A percentile compares a stretch with the other conserved stretches of the same genome.
These are phyloP conservation scores for Allomyces arbusculus DNA, from an alignment of 192 early-diverging fungal genomes.

Conservation along the genomic window DNA sequence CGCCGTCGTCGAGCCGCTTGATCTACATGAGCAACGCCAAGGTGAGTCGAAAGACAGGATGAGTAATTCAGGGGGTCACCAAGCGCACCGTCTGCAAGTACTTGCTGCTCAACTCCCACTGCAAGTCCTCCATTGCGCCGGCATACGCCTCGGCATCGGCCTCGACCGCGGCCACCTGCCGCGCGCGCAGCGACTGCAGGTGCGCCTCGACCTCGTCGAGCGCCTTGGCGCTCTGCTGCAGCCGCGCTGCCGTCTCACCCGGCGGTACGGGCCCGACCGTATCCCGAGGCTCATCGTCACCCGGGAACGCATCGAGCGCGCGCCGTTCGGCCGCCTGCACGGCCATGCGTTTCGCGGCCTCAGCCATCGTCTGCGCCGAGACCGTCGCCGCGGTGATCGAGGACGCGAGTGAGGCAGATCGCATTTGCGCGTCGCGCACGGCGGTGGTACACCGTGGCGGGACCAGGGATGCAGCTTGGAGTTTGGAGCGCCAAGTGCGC, in stretches of 20 bases:
- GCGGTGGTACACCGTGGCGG: no score
- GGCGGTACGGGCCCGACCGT: not conserved
- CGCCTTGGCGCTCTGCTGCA: not conserved
- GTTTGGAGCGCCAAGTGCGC: no score
- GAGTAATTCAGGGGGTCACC: no score
- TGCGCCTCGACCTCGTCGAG: not conserved
- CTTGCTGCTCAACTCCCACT: not conserved
- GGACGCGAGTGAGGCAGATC: no score
- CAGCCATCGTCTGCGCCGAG: no score
- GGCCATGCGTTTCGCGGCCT: no score
- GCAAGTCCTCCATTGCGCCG: not conserved
- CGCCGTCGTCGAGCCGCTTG: not conserved
- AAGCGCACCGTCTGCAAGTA: not conserved
- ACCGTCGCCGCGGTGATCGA: no score
- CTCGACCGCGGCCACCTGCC: not conserved
- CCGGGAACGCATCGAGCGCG: not conserved
- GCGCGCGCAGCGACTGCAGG: not conserved
- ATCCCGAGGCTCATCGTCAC: not conserved
- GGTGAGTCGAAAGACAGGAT: no score
- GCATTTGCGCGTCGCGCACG: no score
- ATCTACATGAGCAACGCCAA: not conserved
- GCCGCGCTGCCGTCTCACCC: not conserved
- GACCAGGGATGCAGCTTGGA: no score
- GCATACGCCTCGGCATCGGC: not conserved
- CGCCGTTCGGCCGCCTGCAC: no score